Percentiles rank a stretch among this genome's conserved stretches.
These are phyloP conservation scores for Diplocarpon rosae DNA, from an alignment of 2,329 filamentous ascomycete species.

Conservation along the genomic window DNA sequence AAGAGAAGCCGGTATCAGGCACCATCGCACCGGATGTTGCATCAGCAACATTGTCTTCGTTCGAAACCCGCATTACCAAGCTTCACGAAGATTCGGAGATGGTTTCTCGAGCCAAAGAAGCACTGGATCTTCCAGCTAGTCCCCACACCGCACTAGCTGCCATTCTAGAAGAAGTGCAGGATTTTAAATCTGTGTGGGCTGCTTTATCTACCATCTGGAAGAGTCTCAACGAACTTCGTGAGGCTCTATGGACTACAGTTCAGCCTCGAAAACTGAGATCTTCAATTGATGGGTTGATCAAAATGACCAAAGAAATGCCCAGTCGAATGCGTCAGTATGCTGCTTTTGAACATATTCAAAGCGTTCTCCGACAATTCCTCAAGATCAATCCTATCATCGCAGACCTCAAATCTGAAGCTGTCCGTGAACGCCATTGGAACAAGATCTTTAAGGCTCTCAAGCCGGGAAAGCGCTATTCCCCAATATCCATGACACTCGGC, in stretches of 20 bases:
- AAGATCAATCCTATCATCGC: conserved; percentile 83
- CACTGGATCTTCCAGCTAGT: conserved; percentile 74
- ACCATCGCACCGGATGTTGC: conserved; percentile 85
- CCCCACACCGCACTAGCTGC: conserved; percentile 72
- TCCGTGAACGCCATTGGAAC: conserved; percentile 91
- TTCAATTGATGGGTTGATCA: conserved; percentile 82
- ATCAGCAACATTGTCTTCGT: conserved; percentile 67
- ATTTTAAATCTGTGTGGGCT: conserved; percentile 98
- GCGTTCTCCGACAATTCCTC: conserved; percentile 72
- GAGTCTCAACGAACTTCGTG: conserved; percentile 84
- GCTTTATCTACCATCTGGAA: conserved; percentile 94
- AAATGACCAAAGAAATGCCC: conserved; percentile 99
- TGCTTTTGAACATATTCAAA: conserved; percentile 98
- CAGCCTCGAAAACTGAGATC: conserved; percentile 87
- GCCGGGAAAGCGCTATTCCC: conserved; percentile 86
- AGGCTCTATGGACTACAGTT: conserved; percentile 88
- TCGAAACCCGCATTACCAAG: conserved; percentile 74
- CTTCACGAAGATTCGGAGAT: conserved; percentile 83
- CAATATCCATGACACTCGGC: conserved; percentile 89
- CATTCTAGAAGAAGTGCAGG: conserved; percentile 89
- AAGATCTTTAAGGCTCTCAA: conserved; percentile 96
- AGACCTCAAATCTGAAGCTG: conserved; percentile 92
- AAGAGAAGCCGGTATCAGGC: conserved; percentile 93
- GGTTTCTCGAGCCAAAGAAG: conserved; percentile 94
- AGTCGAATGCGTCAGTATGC: conserved; percentile 98